Evolutionary conservation across 2,329 filamentous ascomycete genomes (phyloP).

Genomic region (Botrytis elliptica): DNA sequence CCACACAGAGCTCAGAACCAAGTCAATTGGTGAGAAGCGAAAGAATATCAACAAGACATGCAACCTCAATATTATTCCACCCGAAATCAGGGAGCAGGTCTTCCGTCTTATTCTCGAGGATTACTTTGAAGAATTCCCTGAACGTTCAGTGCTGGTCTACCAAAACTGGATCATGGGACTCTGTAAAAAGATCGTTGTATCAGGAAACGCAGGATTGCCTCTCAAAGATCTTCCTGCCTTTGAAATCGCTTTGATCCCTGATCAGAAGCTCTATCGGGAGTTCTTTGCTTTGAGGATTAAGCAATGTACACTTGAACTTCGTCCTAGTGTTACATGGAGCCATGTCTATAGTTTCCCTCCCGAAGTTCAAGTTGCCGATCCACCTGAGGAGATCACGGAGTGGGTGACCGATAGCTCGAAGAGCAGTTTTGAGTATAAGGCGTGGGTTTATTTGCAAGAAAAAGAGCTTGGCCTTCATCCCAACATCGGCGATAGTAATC

Average conservation of each 20-base stretch:
- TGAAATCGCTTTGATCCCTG: conserved; percentile 5
- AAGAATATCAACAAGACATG: neutral
- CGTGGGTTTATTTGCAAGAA: neutral
- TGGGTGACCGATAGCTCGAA: neutral
- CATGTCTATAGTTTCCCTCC: neutral
- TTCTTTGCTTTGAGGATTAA: neutral
- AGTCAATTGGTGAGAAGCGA: neutral
- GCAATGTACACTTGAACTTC: neutral
- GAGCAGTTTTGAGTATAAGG: neutral
- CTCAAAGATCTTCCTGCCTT: neutral
- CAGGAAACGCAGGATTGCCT: neutral
- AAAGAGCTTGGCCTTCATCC: neutral
- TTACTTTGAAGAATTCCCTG: neutral
- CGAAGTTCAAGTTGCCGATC: neutral
- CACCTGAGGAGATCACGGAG: neutral
- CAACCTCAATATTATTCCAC: neutral
- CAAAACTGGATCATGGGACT: neutral
- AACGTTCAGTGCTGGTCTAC: neutral
- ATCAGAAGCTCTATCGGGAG: neutral
- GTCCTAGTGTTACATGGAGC: neutral
- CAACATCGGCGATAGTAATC: neutral
- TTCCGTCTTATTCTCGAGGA: neutral
- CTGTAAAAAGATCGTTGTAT: neutral
- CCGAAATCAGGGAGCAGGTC: neutral
- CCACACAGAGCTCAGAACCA: neutral